A percentile compares a stretch with the other conserved stretches of the same genome.
These are phyloP conservation scores for Candida xiaguanensis DNA, from an alignment of 805 yeast species.

Conservation along the genomic window DNA sequence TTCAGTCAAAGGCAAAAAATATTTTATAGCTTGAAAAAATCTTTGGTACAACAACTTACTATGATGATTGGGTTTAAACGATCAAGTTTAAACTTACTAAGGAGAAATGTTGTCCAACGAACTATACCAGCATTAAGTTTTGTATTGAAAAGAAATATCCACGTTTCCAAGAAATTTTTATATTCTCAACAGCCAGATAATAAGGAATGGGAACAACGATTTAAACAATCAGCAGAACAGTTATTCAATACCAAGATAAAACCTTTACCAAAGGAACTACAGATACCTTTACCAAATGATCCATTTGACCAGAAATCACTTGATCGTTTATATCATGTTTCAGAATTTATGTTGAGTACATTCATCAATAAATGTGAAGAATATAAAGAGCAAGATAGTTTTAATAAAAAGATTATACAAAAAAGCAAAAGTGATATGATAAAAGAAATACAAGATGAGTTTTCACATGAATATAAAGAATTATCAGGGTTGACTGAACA, in stretches of 20 bases:
- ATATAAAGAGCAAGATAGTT: background rate
- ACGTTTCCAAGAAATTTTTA: background rate
- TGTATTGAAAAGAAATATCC: background rate
- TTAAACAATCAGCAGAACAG: constrained; percentile 1
- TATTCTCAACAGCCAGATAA: background rate
- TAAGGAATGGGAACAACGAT: constrained; percentile 2
- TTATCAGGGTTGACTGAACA: background rate
- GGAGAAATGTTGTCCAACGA: background rate
- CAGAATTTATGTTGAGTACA: constrained; percentile 9
- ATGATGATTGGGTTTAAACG: background rate
- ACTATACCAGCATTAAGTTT: background rate
- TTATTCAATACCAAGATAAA: constrained; percentile 1
- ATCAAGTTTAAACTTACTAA: constrained; percentile 2
- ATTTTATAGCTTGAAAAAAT: background rate
- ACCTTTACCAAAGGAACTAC: constrained; percentile 2
- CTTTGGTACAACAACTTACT: background rate
- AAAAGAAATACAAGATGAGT: constrained; percentile 3
- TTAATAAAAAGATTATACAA: background rate
- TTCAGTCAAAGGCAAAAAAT: constrained; percentile 1
- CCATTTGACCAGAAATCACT: constrained; percentile 7
- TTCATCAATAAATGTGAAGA: constrained; percentile 7
- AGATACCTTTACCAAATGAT: constrained; percentile 3
- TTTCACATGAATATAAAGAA: background rate
- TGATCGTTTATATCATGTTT: constrained; percentile 5
- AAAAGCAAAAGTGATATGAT: background rate